Base-by-base conservation (phyloP, 345 rosid genomes). In the Brassica nigra region DNA sequence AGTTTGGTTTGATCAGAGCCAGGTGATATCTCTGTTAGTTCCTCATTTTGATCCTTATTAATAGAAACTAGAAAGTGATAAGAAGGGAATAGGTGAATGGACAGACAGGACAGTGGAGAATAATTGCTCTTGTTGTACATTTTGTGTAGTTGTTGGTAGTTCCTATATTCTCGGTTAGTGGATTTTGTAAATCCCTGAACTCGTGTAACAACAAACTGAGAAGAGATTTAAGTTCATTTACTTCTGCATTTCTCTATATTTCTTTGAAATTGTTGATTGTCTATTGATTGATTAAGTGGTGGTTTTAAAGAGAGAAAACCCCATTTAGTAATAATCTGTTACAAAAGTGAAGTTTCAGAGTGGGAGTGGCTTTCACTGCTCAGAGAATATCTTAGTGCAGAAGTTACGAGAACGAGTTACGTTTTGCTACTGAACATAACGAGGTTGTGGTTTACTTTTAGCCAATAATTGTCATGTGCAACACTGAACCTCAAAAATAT, bases 401-500 rank as follows among this genome's bases (percentile, higher is more conserved):
- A 57, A 47, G 18, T 33, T 55, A 70, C 47, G 3, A 31, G 55
- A 54, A 33, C 49, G 6, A 34, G 15, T 52, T 36, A 28, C 74
- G 47, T 57, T 58, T 72, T 39, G 68, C 8, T 9, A 58, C 39
- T 72, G 15, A 61, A 78, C n/a, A 72, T 37, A 16, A 10, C 10
- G 30, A 65, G 29, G 54, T 8, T 49, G 42, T 6, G 18, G 8
- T 71, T 66, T 66, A n/a, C 77, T 67, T 72, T 66, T 42, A 61
- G 44, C 78, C 23, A 68, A 79, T 79, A 47, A 68, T 68, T 59
- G 47, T 68, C 78, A 79, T 70, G 70, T 61, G 74, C 78, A 71
- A 80, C 71, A 83, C 71, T 77, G 75, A 84, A 85, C 81, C 86
- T 88, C 90, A 87, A 89, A 89, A 92, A 87, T 23, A 84, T 84